A percentile compares a stretch with the other conserved stretches of the same genome.
These are phyloP conservation scores for Schwanniomyces sp. DNA, from an alignment of 805 yeast species.

Conservation along the genomic window DNA sequence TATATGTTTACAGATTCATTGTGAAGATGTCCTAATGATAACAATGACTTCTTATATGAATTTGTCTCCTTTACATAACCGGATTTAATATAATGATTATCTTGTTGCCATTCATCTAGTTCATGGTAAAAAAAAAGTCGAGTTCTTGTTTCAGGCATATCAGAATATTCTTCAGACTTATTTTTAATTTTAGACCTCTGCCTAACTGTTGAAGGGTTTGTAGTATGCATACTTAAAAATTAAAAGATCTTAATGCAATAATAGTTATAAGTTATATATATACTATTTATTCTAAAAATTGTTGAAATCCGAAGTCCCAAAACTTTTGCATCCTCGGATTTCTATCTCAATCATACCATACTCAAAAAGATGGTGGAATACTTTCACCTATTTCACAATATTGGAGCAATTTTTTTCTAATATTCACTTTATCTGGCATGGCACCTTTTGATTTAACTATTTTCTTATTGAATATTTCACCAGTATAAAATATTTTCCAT, in stretches of 20 bases:
- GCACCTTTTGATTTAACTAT: slow-evolving; percentile 20
- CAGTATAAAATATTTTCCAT: slow-evolving; percentile 44
- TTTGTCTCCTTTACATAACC: slow-evolving; percentile 64
- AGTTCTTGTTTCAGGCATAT: not conserved
- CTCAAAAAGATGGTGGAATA: slow-evolving; percentile 56
- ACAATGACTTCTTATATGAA: slow-evolving; percentile 45
- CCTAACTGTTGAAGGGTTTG: not conserved
- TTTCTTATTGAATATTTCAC: slow-evolving; percentile 37
- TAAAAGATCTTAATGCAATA: not conserved
- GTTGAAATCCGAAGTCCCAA: not conserved
- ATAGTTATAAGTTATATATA: not conserved
- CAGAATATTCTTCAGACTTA: not conserved
- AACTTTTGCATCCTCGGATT: not conserved
- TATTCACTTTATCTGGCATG: slow-evolving; percentile 19
- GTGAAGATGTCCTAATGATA: slow-evolving; percentile 55
- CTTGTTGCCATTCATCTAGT: slow-evolving; percentile 71
- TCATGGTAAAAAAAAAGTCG: slow-evolving; percentile 47
- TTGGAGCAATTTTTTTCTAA: slow-evolving; percentile 35
- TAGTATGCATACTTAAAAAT: not conserved
- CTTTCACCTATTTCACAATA: slow-evolving; percentile 54
- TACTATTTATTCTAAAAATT: not conserved
- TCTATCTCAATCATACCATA: not conserved
- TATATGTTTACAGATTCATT: slow-evolving; percentile 75
- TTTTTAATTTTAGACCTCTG: not conserved
- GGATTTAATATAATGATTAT: slow-evolving; percentile 62